Evolutionary conservation across 2,329 filamentous ascomycete genomes (phyloP), one percentile per base, ranked within the genome.

Genomic region (Rhynchosporium graminicola): DNA sequence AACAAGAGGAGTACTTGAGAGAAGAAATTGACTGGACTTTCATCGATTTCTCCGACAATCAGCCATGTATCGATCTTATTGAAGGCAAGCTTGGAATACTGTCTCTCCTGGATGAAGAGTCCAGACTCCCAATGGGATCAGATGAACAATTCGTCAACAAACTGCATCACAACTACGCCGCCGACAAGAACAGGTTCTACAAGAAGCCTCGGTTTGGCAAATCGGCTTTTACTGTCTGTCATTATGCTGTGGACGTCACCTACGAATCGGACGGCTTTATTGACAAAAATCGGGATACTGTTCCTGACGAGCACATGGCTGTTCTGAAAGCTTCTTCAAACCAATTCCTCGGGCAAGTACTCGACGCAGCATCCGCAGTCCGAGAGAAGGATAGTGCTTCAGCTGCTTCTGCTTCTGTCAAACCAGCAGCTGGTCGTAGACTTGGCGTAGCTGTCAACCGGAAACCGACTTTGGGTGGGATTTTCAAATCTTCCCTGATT

Each of bases 21-120:
- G 95, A 99, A 78, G 83, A 98, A 79, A 99, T 99, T 68, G 93
- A 98, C 78, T 99, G 95, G 95, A 97, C 91, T 9, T 99, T 99
- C 75, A 99, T 99, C 75, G 95, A 99, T 75, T 99, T 99, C 77
- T 96, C 94, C 5, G 95, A 99, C 78, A 99, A 99, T 72, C 95
- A 99, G 79, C 95, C 95, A 20, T 99, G 95, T 80, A 99, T 99
- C 72, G 95, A 99, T 76, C 80, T 99, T 59, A 99, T 99, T 69
- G 95, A 99, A 79, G 94, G 92, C 69, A 98, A 96, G 77, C 85
- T 99, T 70, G 95, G 95, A 77, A 90, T 99, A 57, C 78, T 99
- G 67, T 92, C 94, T 26, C 82, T 99, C 33, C 81, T 99, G 45
- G 95, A 99, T 71, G 96, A 99, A 80, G 95, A 99, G 77, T 98